Conservation (phyloP, 2,329 filamentous ascomycete genomes). For the Zasmidium angulare region DNA sequence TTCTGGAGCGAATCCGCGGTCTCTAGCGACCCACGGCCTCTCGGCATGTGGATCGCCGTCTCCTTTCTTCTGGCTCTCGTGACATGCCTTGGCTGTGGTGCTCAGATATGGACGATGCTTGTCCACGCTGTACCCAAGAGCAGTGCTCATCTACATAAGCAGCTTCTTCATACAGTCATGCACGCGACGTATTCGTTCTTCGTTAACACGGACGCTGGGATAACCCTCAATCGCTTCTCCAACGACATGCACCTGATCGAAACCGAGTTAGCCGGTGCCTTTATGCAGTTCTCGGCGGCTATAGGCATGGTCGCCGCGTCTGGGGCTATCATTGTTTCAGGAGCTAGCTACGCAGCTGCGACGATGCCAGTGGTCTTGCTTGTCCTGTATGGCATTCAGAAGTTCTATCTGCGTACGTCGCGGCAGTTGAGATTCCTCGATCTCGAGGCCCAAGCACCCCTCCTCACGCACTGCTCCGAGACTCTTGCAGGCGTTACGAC, state of each 20-base stretch:
- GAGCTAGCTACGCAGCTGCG: slow-evolving; percentile 41
- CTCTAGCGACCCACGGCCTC: background rate
- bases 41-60: slow-evolving; percentile 16
- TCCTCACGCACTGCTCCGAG: slow-evolving; percentile 54
- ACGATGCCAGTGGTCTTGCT: slow-evolving; percentile 40
- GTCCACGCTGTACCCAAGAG: slow-evolving; percentile 18
- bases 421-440: slow-evolving; percentile 54
- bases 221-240: slow-evolving; percentile 49
- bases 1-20: slow-evolving; percentile 45
- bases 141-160: slow-evolving; percentile 21
- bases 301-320: slow-evolving; percentile 31
- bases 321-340: slow-evolving; percentile 40
- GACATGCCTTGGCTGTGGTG: slow-evolving; percentile 9
- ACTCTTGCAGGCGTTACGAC: slow-evolving; percentile 50
- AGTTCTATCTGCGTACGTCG: slow-evolving; percentile 49
- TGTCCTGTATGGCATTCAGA: slow-evolving; percentile 44
- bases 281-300: slow-evolving; percentile 25
- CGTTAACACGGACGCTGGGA: slow-evolving; percentile 45
- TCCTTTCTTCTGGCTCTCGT: slow-evolving; percentile 17
- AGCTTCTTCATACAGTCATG: slow-evolving; percentile 21
- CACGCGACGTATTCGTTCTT: slow-evolving; percentile 43
- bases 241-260: slow-evolving; percentile 51
- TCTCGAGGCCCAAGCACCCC: slow-evolving; percentile 51
- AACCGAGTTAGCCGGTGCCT: slow-evolving; percentile 37
- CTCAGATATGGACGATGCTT: slow-evolving; percentile 22